Evolutionary conservation across 768 basidiomycete species (phyloP), one percentile per base, ranked within the genome.

Genomic region (Tylopilus sp.): DNA sequence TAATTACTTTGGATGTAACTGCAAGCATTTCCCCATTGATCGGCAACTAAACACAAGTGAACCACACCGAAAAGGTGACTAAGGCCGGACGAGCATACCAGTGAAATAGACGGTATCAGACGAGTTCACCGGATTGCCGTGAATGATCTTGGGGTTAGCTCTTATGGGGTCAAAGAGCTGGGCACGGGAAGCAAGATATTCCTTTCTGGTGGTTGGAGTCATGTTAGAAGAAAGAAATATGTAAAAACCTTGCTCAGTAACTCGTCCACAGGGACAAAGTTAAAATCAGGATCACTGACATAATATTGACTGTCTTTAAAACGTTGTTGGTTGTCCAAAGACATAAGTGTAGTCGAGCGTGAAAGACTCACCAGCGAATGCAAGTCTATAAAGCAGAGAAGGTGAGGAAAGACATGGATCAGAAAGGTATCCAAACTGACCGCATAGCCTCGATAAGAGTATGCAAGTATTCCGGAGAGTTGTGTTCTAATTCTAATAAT

Each of bases 21-120:
- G 68, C 89, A 91, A 10, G 87, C 89, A 67, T 91, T 93, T 3
- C 91, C 91, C 87, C 86, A 90, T 62, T 87, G 83, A 64, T 93
- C 91, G 8, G 83, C 77, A 4, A 89, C 90, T 88, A 51, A 31
- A n/a, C n/a, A 25, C 26, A 30, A 38, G 39, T 51, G 18, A 47
- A 13, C 51, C 13, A 36, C 45, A 50, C 11, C 28, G 41, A 41
- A 45, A 20, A 7, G n/a, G 18, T 21, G 13, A 7, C 11, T 26
- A 43, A 20, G 31, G n/a, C n/a, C n/a, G n/a, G n/a, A n/a, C n/a
- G 18, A 40, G 18, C 67, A 57, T 68, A 81, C 88, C 88, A 7
- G 93, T 83, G 63, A 98, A 95, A 65, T 98, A 97, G 13, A 97
- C 92, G 0, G 95, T 98, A 67, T 99, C 95, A 1, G 91, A 90